These are phyloP conservation scores for Leptosphaerulina australis DNA, from an alignment of 2,329 filamentous ascomycete genomes.

Conservation along the genomic window DNA sequence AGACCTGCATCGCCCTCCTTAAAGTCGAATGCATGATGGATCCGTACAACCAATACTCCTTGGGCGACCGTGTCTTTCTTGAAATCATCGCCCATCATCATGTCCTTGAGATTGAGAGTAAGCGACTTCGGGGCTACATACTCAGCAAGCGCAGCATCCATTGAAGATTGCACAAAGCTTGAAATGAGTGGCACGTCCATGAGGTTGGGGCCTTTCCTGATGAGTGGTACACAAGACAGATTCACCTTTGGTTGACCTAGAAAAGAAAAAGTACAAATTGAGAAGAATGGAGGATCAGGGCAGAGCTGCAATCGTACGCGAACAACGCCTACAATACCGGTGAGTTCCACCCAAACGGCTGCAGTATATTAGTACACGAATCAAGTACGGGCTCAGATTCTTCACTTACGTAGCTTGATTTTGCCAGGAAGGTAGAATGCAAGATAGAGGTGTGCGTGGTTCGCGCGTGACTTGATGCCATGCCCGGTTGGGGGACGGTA, in stretches of 20 bases:
- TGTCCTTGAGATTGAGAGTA: conserved; percentile 75
- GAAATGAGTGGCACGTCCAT: conserved; percentile 78
- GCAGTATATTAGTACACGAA: conserved; percentile 35
- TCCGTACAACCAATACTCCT: conserved; percentile 69
- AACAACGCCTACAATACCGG: conserved; percentile 73
- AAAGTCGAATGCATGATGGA: conserved; percentile 72
- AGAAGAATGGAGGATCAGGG: conserved; percentile 77
- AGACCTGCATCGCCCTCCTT: conserved; percentile 71
- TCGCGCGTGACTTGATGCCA: conserved; percentile 66
- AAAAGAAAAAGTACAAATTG: conserved; percentile 75
- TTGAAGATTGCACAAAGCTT: conserved; percentile 74
- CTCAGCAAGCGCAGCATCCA: conserved; percentile 74
- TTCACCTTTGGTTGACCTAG: conserved; percentile 76
- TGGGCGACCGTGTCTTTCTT: conserved; percentile 73
- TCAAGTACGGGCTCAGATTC: neutral
- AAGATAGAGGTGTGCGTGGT: conserved; percentile 74
- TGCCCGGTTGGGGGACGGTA: conserved; percentile 70
- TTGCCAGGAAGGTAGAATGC: conserved; percentile 71
- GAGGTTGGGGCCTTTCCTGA: conserved; percentile 71
- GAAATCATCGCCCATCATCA: conserved; percentile 78
- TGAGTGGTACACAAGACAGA: conserved; percentile 72
- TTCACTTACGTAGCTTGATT: conserved; percentile 56
- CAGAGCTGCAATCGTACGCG: conserved; percentile 73
- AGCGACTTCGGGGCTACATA: conserved; percentile 79
- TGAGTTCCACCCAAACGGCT: conserved; percentile 76